These are phyloP conservation scores for Amaranthus tricolor DNA, from an alignment of 179 eudicot genomes.

Conservation along the genomic window DNA sequence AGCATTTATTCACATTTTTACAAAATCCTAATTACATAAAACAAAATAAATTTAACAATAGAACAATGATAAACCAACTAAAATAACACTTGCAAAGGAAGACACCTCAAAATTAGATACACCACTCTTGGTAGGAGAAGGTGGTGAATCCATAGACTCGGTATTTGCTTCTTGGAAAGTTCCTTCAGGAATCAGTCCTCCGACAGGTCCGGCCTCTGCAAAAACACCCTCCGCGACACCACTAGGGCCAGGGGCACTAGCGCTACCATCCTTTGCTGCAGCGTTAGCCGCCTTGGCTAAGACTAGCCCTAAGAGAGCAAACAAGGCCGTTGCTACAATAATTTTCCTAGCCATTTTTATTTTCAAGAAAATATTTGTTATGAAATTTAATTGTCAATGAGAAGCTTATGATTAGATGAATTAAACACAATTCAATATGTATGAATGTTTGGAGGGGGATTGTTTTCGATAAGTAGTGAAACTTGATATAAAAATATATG, in stretches of 20 bases:
- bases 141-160: not conserved
- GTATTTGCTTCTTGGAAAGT: not conserved
- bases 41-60: slow-evolving; percentile 15
- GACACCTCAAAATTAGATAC: slow-evolving; percentile 26
- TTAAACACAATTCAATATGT: slow-evolving; percentile 2
- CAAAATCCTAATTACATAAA: not conserved
- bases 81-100: slow-evolving; percentile 19
- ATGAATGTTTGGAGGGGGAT: not conserved
- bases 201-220: slow-evolving; percentile 40
- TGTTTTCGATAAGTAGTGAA: slow-evolving; percentile 11
- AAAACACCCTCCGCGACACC: slow-evolving; percentile 6
- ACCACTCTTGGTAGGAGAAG: slow-evolving; percentile 24
- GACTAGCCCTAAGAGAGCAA: slow-evolving; percentile 39
- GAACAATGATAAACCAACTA: slow-evolving; percentile 26
- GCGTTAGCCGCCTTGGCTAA: slow-evolving; percentile 13
- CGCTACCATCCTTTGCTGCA: not conserved
- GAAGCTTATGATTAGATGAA: not conserved
- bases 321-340: slow-evolving; percentile 37
- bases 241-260: slow-evolving; percentile 11
- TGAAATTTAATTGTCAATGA: not conserved
- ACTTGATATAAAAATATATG: not conserved
- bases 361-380: not conserved
- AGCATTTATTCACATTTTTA: not conserved
- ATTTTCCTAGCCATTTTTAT: slow-evolving; percentile 39
- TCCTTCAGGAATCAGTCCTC: slow-evolving; percentile 32